phyloP scores from a whole-genome alignment of 1,284 basidiomycete genomes.

The Marasmius tenuissimus region DNA sequence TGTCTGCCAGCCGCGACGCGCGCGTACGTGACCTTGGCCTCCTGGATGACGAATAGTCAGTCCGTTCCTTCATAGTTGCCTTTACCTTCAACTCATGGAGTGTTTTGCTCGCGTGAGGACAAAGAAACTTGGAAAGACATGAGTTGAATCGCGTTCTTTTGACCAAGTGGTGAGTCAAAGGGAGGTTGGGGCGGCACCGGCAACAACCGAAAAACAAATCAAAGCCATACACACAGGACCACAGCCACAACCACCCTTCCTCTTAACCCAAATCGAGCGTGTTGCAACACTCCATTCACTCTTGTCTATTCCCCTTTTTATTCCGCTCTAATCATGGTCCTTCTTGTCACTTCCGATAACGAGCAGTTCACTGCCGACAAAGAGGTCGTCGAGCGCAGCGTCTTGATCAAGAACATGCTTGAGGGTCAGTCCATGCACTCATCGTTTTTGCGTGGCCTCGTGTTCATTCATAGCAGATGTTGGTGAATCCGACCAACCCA shows the following conservation, averaged over 20 bases:
- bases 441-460: conserved; percentile 9
- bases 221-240: background rate
- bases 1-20: too few relatives aligned
- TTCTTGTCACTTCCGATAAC: conserved; percentile 91
- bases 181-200: too few relatives aligned
- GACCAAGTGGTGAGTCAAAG: too few relatives aligned
- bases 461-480: conserved; percentile 63
- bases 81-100: too few relatives aligned
- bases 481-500: conserved; percentile 89
- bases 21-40: too few relatives aligned
- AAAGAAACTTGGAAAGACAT: too few relatives aligned
- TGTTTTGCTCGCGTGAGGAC: too few relatives aligned
- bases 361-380: conserved; percentile 94
- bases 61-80: too few relatives aligned
- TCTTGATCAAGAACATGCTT: conserved; percentile 99
- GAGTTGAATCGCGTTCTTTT: too few relatives aligned
- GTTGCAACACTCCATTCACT: background rate
- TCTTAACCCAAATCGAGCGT: background rate
- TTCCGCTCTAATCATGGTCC: conserved; percentile 54
- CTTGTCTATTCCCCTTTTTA: background rate
- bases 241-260: background rate
- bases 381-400: conserved; percentile 92
- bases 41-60: too few relatives aligned
- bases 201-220: background rate
- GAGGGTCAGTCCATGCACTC: conserved; percentile 66